Conservation (phyloP, 2,329 filamentous ascomycete species). For the Alternaria viburni region DNA sequence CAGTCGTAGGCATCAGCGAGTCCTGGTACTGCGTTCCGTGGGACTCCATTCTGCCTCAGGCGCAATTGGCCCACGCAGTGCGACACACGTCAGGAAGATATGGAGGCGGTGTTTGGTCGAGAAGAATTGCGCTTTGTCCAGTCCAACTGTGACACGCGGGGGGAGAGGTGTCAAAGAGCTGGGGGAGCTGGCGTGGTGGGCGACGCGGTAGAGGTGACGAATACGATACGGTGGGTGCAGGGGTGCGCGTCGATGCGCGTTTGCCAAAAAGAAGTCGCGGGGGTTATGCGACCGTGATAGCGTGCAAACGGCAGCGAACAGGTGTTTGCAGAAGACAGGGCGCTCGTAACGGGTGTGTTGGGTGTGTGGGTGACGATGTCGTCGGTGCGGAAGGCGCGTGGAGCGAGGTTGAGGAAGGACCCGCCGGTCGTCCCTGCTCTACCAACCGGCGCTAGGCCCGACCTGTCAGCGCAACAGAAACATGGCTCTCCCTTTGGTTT, state of each 20-base stretch:
- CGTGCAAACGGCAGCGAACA: background rate
- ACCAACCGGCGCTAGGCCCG: constrained; percentile 9
- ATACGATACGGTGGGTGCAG: constrained; percentile 20
- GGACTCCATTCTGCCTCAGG: constrained; percentile 38
- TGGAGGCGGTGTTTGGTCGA: background rate
- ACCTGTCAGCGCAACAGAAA: constrained; percentile 5
- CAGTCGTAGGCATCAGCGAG: constrained; percentile 41
- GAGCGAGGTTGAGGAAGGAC: constrained; percentile 16
- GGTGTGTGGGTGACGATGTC: constrained; percentile 10
- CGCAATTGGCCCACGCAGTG: constrained; percentile 24
- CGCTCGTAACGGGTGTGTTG: constrained; percentile 1
- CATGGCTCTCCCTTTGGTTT: constrained; percentile 8
- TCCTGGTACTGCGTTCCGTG: constrained; percentile 36
- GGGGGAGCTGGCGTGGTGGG: constrained; percentile 2
- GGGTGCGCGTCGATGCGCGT: constrained; percentile 28
- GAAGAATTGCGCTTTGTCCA: constrained; percentile 8
- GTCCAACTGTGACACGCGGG: constrained; percentile 13
- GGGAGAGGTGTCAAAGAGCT: background rate
- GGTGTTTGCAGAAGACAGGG: constrained; percentile 3
- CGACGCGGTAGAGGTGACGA: constrained; percentile 9
- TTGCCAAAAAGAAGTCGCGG: constrained; percentile 21
- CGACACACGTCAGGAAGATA: constrained; percentile 37
- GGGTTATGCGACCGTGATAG: constrained; percentile 12
- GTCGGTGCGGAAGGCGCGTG: constrained; percentile 10
- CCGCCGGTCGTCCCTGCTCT: constrained; percentile 5